phyloP scores from a whole-genome alignment of 2,329 filamentous ascomycete genomes.

The Pyrenochaeta sp. region DNA sequence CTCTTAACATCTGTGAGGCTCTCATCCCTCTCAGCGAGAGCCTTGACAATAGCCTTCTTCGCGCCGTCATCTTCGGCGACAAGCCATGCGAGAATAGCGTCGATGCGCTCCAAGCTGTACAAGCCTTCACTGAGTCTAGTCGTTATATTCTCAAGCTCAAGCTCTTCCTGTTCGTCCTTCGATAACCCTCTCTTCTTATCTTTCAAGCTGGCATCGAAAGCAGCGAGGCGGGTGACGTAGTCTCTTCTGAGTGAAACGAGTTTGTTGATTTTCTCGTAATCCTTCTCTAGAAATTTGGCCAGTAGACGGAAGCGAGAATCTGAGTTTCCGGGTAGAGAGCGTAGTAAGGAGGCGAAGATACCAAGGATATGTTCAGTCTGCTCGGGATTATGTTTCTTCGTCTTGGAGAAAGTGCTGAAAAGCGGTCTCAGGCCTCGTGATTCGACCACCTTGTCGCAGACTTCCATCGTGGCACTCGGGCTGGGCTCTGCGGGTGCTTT shows the following conservation, averaged over 20 bases:
- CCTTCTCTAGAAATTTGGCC: slow-evolving; percentile 94
- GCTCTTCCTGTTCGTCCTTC: slow-evolving; percentile 66
- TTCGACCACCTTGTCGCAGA: slow-evolving; percentile 80
- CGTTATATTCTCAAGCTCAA: slow-evolving; percentile 76
- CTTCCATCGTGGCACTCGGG: slow-evolving; percentile 57
- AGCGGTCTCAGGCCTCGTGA: slow-evolving; percentile 83
- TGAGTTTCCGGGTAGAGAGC: slow-evolving; percentile 78
- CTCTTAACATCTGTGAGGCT: slow-evolving; percentile 66
- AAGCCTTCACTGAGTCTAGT: slow-evolving; percentile 82
- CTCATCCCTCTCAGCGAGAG: slow-evolving; percentile 74
- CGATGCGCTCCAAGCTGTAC: slow-evolving; percentile 81
- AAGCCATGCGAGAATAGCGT: slow-evolving; percentile 88
- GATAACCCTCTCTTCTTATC: slow-evolving; percentile 62
- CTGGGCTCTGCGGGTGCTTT: slow-evolving; percentile 2
- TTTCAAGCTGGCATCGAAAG: slow-evolving; percentile 69
- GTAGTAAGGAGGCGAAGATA: slow-evolving; percentile 83
- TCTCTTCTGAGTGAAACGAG: slow-evolving; percentile 75
- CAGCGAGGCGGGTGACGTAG: slow-evolving; percentile 68
- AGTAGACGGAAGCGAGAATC: slow-evolving; percentile 80
- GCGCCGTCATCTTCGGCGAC: slow-evolving; percentile 86
- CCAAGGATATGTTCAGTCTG: slow-evolving; percentile 81
- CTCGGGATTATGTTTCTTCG: slow-evolving; percentile 73
- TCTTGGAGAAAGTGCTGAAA: slow-evolving; percentile 90
- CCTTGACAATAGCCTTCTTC: slow-evolving; percentile 66
- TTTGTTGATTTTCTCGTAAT: slow-evolving; percentile 83